A percentile compares a stretch with the other conserved stretches of the same genome.
These are phyloP conservation scores for Pseudopyrenochaeta lycopersici DNA, from an alignment of 2,329 filamentous ascomycete species.

Conservation along the genomic window DNA sequence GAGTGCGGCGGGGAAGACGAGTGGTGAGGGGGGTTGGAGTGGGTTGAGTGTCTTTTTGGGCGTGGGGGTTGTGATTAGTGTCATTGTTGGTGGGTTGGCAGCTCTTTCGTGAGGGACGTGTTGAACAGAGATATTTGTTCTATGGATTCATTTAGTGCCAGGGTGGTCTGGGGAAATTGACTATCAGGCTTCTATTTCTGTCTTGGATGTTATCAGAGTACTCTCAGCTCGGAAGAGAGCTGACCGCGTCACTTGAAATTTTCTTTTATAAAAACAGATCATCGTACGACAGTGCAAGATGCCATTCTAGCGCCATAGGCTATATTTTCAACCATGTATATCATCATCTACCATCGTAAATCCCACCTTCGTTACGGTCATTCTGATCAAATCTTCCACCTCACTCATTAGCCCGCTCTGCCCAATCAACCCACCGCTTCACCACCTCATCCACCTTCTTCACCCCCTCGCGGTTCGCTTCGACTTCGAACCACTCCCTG, in stretches of 20 bases:
- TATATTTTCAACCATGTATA: background rate
- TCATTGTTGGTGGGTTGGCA: conserved; percentile 13
- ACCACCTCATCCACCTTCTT: conserved; percentile 76
- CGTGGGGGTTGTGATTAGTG: conserved; percentile 15
- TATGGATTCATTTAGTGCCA: too few relatives aligned
- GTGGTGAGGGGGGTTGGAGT: background rate
- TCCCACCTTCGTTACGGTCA: too few relatives aligned
- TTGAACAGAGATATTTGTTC: too few relatives aligned
- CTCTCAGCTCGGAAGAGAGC: too few relatives aligned
- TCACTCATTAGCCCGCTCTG: conserved; percentile 57
- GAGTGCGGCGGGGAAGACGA: conserved; percentile 1
- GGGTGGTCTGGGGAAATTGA: too few relatives aligned
- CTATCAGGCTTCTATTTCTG: too few relatives aligned
- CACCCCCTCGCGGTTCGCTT: conserved; percentile 75
- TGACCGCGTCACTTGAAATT: too few relatives aligned
- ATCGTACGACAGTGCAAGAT: too few relatives aligned
- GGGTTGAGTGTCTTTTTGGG: conserved; percentile 12
- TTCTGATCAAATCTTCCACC: too few relatives aligned
- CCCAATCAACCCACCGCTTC: conserved; percentile 87
- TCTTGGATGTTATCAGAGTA: too few relatives aligned
- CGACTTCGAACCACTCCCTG: conserved; percentile 93
- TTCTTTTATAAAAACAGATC: too few relatives aligned
- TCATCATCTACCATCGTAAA: background rate
- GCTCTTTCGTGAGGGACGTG: conserved; percentile 7
- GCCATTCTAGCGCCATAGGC: too few relatives aligned